phyloP scores from a whole-genome alignment of 129 eudicot species.

The Heracleum sosnowskyi region DNA sequence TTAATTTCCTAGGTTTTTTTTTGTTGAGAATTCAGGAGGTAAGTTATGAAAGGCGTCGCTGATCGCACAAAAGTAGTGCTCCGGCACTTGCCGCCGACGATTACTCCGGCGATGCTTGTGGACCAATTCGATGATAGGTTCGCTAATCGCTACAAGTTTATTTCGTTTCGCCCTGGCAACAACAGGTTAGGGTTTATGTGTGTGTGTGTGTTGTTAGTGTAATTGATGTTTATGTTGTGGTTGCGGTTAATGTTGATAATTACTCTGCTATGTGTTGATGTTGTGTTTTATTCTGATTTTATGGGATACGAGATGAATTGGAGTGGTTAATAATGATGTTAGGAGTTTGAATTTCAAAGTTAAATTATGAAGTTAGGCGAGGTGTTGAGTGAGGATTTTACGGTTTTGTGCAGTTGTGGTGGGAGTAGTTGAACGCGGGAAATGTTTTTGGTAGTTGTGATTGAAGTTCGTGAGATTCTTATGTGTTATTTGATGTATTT shows the following conservation, averaged over 20 bases:
- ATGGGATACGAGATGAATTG: neutral
- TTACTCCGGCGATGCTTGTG: slow-evolving; percentile 51
- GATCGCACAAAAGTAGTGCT: slow-evolving; percentile 88
- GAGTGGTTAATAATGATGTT: neutral
- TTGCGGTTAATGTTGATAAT: neutral
- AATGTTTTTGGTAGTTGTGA: neutral
- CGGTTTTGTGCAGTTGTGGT: neutral
- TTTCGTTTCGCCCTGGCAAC: slow-evolving; percentile 56
- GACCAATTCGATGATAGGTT: slow-evolving; percentile 69
- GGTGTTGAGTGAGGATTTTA: neutral
- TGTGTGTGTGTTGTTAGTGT: neutral
- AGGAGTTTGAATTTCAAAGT: neutral
- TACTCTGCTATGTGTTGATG: neutral
- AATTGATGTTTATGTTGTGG: neutral
- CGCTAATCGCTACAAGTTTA: slow-evolving; percentile 61
- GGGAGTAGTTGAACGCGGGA: neutral
- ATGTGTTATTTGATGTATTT: neutral
- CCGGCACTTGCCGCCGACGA: slow-evolving; percentile 83
- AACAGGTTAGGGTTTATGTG: slow-evolving; percentile 44
- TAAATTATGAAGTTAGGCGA: neutral
- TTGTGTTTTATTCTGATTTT: neutral
- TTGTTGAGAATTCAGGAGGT: neutral
- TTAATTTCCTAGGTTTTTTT: neutral
- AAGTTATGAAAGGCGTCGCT: slow-evolving; percentile 50
- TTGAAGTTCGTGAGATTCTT: neutral